Base-by-base conservation (phyloP, 805 yeast genomes). In the Deakozyma indianensis region DNA sequence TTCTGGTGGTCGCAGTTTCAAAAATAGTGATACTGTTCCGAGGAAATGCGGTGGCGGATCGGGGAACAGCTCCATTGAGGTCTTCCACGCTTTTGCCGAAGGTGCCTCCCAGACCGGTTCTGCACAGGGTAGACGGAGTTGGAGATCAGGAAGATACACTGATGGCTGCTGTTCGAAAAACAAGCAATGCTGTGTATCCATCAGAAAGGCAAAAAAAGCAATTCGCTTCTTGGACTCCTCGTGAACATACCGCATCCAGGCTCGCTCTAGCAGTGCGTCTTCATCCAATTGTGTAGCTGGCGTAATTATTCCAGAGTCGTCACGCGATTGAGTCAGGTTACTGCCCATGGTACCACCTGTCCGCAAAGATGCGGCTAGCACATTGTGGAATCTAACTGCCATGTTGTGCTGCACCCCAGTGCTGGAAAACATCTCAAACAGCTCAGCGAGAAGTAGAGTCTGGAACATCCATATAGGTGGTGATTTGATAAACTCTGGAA, bases 381-480 rank as follows among this genome's bases (percentile, higher is more conserved):
- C 57, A 20, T 50, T 48, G 43, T 54, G 52, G 41, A 54, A 54
- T 18, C 53, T 35, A 4, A 48, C 47, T 4, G 57, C 55, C 53
- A 54, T 47, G 24, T 54, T 54, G 28, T 54, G 57, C 48, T 54
- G 57, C 35, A 49, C 54, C 22, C 46, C 52, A 14, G 55, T 53
- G 41, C 53, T 48, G 21, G 53, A 42, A 51, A 52, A n/a, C 38
- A 32, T 32, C 16, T 72, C 90, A 54, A 77, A 76, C 65, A 78
- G 77, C 55, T 82, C 90, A 16, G 83, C 55, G 51, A 82, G 56
- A 47, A 78, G 58, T 48, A 82, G 64, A 54, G 81, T 69, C 57
- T 82, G 90, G 42, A 82, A 66, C 7, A 81, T 71, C 77, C 83
- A 82, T 4, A 78, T 64, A 48, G 69, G 69, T 0, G 82, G 77